These are phyloP conservation scores for Geosmithia flava DNA, from an alignment of 2,329 filamentous ascomycete genomes.

Conservation along the genomic window DNA sequence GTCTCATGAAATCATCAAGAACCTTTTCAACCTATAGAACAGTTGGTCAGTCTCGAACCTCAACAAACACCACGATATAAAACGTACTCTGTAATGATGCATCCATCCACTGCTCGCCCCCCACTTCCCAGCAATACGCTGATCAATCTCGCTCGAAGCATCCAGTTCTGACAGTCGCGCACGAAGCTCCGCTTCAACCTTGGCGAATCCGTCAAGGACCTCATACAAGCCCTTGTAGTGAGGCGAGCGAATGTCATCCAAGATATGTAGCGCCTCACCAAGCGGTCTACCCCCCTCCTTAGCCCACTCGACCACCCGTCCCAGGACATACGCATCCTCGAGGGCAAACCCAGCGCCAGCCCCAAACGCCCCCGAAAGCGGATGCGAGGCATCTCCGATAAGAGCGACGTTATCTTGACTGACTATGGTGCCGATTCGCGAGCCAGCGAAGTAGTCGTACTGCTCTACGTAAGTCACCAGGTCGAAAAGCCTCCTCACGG, in stretches of 20 bases:
- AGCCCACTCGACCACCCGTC: slow-evolving; percentile 12
- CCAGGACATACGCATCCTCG: slow-evolving; percentile 15
- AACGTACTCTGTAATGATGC: slow-evolving; percentile 11
- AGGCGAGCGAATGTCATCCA: slow-evolving; percentile 13
- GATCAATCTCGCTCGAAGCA: slow-evolving; percentile 10
- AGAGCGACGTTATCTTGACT: slow-evolving; percentile 22
- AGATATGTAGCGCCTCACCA: slow-evolving; percentile 10
- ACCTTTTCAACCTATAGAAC: neutral
- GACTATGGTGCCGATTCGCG: slow-evolving; percentile 14
- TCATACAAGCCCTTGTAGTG: slow-evolving; percentile 14
- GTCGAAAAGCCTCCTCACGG: slow-evolving; percentile 13
- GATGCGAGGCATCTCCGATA: slow-evolving; percentile 42
- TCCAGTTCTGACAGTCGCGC: slow-evolving; percentile 7
- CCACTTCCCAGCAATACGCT: slow-evolving; percentile 8
- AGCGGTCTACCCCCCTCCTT: slow-evolving; percentile 6
- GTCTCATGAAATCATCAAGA: neutral
- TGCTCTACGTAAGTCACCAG: slow-evolving; percentile 13
- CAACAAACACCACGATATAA: too few relatives aligned
- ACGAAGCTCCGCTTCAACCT: slow-evolving; percentile 5
- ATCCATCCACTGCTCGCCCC: slow-evolving; percentile 12
- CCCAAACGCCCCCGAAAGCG: slow-evolving; percentile 32
- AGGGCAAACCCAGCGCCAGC: slow-evolving; percentile 24
- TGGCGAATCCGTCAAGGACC: slow-evolving; percentile 11
- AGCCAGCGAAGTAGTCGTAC: slow-evolving; percentile 17
- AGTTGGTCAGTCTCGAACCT: neutral